A percentile compares a stretch with the other conserved stretches of the same genome.
Conservation (phyloP, 2,329 filamentous ascomycete species). For the Aspergillus costaricaensis region DNA sequence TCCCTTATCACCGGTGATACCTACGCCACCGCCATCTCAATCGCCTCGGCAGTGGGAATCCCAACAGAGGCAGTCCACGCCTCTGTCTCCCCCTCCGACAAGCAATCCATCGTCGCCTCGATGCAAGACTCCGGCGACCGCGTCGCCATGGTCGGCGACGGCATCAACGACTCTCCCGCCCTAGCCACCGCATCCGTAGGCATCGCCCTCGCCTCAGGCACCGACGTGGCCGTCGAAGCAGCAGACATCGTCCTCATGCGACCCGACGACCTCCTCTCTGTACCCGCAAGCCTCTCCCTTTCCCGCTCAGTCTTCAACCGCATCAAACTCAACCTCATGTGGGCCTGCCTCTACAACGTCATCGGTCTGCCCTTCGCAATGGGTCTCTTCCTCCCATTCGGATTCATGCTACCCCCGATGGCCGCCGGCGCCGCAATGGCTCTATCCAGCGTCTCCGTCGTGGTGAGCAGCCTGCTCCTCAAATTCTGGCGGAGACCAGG, state of each 20-base stretch:
- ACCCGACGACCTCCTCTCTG: conserved; percentile 84
- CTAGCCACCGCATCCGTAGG: conserved; percentile 90
- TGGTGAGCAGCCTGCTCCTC: conserved; percentile 77
- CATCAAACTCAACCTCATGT: conserved; percentile 90
- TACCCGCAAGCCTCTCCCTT: conserved; percentile 83
- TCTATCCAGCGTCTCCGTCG: conserved; percentile 83
- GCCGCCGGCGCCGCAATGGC: conserved; percentile 95
- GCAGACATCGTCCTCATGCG: conserved; percentile 96
- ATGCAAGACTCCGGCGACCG: conserved; percentile 74
- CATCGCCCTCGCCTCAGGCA: conserved; percentile 88
- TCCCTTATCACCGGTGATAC: conserved; percentile 96
- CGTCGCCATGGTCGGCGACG: conserved; percentile 96
- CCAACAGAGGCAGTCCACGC: conserved; percentile 73
- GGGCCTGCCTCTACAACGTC: conserved; percentile 92
- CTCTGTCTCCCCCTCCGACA: conserved; percentile 86
- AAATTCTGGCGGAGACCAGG: conserved; percentile 81
- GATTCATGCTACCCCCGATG: conserved; percentile 83
- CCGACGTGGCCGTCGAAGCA: conserved; percentile 96
- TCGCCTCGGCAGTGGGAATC: conserved; percentile 82
- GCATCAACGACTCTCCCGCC: conserved; percentile 96
- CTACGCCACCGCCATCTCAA: conserved; percentile 76
- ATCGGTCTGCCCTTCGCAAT: conserved; percentile 93
- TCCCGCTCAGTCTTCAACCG: conserved; percentile 82
- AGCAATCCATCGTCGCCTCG: conserved; percentile 78
- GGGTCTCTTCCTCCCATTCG: conserved; percentile 91